Percentiles rank a stretch among this genome's conserved stretches.
Evolutionary conservation across 1,139 yeast species (phyloP).

Genomic region (Pichia sp.): DNA sequence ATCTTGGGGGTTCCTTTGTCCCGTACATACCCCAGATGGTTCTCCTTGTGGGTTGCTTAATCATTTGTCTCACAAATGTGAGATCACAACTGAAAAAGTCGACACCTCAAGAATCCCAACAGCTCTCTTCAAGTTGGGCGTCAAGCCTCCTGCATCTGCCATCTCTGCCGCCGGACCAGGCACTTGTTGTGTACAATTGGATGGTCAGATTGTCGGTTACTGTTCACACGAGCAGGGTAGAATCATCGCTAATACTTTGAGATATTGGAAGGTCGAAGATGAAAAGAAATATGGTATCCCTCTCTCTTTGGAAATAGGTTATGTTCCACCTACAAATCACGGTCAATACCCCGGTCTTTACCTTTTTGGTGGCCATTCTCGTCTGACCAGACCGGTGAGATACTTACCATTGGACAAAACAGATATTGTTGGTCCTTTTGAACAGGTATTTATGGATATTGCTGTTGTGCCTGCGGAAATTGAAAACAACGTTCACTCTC

Average conservation of each 20-base stretch:
- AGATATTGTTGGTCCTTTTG: conserved; percentile 94
- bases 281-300: conserved; percentile 69
- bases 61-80: conserved; percentile 94
- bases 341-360: conserved; percentile 98
- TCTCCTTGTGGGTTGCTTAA: conserved; percentile 98
- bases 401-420: conserved; percentile 78
- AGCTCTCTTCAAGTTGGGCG: conserved; percentile 71
- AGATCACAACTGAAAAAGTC: conserved; percentile 69
- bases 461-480: conserved; percentile 96
- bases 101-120: conserved; percentile 72
- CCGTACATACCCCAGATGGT: conserved; percentile 99
- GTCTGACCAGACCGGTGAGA: conserved; percentile 95
- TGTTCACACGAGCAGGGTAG: conserved; percentile 85
- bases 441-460: conserved; percentile 93
- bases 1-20: conserved; percentile 98
- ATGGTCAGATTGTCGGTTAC: conserved; percentile 93
- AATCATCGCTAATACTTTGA: conserved; percentile 80
- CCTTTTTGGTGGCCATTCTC: conserved; percentile 83
- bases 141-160: conserved; percentile 67
- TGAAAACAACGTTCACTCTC: conserved; percentile 73
- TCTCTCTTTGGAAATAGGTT: conserved; percentile 82
- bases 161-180: conserved; percentile 74
- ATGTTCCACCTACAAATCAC: conserved; percentile 87
- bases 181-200: conserved; percentile 84
- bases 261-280: conserved; percentile 84